Percentiles rank a stretch among this genome's conserved stretches.
Evolutionary conservation across 345 rosid species (phyloP).

Genomic region (Carallia brachiata): DNA sequence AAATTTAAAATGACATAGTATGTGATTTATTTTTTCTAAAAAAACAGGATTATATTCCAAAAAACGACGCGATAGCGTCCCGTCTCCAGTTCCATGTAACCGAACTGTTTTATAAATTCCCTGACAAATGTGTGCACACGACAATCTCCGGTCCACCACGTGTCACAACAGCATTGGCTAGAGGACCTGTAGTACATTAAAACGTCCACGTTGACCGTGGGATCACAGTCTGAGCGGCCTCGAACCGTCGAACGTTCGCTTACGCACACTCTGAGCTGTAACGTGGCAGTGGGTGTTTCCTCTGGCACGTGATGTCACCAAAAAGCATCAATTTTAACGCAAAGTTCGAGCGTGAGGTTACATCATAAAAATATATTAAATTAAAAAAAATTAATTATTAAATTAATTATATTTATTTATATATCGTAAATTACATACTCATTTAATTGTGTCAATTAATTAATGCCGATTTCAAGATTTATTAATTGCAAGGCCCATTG

Average conservation of each 20-base stretch:
- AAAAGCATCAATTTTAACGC: no score
- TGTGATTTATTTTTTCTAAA: no score
- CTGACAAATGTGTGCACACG: not conserved
- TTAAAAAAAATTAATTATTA: no score
- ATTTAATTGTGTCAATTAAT: not conserved
- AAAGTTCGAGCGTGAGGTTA: not conserved
- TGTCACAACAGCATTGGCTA: not conserved
- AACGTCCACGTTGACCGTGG: not conserved
- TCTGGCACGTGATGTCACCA: conserved; percentile 18
- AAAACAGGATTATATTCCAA: no score
- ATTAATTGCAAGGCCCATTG: no score
- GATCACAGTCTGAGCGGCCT: conserved; percentile 5
- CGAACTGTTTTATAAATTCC: no score
- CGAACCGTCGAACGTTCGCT: conserved; percentile 14
- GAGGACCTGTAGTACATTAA: not conserved
- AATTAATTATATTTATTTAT: no score
- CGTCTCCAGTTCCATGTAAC: no score
- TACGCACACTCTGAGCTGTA: conserved; percentile 21
- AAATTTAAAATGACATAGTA: no score
- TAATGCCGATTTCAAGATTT: not conserved
- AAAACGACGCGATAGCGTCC: no score
- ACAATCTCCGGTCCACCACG: not conserved
- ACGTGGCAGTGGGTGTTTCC: conserved; percentile 1
- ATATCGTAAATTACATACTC: no score
- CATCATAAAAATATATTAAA: not conserved